Base-by-base conservation (phyloP, 2,329 filamentous ascomycete genomes). In the Neobulgaria alba region DNA sequence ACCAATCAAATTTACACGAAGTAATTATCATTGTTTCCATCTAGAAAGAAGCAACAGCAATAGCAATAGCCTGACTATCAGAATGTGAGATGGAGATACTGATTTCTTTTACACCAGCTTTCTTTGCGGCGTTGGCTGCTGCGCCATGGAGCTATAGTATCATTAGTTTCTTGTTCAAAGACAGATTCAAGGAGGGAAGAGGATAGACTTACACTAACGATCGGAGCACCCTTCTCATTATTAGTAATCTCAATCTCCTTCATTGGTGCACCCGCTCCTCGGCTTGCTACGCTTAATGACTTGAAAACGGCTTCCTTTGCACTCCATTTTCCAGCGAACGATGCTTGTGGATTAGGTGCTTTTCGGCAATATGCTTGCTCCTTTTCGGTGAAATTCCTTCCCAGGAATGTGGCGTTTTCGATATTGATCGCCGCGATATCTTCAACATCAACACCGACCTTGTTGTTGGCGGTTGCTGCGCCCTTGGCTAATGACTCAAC, bases 291-390 rank as follows among this genome's bases (percentile, higher is more conserved):
- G 52, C 89, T 88, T 10, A 98, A 72, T 29, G 86, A 88, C 77
- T 98, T 98, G 75, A 98, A 98, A 1, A 98, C 89, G 19, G 92
- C 92, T 67, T 98, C 92, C 71, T 98, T 98, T 26, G 92, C 92
- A 57, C 83, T 90, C 92, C 92, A 98, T 53, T 88, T 80, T 36
- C 92, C 92, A 4, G 90, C 87, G 65, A 95, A 98, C 38, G 87
- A 93, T 51, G 89, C 85, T 60, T 87, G 86, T 1, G 88, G 85
- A 59, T 76, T 82, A 4, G 87, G 68, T 12, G 86, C 82, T 58
- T 82, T 78, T 49, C 73, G 73, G 71, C 93, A 98, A 69, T 98
- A 96, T 20, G 75, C 73, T 55, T 89, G 84, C 67, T 98, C 92
- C 36, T 72, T 68, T 12, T 71, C 64, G 0, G 92, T 96, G 65